A percentile compares a stretch with the other conserved stretches of the same genome.
phyloP scores from a whole-genome alignment of 768 basidiomycete genomes.

The Psilocybe cubensis region DNA sequence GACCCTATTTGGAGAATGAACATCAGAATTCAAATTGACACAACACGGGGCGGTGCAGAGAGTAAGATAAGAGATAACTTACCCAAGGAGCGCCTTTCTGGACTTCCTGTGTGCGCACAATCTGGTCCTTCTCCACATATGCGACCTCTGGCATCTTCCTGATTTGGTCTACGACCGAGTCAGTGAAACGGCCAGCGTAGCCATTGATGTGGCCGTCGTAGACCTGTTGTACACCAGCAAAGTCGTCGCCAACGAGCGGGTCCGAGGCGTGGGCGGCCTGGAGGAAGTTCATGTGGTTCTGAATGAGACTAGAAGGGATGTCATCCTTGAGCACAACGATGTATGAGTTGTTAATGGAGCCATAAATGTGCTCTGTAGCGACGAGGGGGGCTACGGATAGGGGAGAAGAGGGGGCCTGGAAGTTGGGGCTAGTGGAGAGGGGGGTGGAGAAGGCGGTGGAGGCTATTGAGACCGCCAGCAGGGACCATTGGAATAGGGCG shows the following conservation, averaged over 20 bases:
- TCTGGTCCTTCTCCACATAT: slow-evolving; percentile 92
- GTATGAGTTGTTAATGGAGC: slow-evolving; percentile 88
- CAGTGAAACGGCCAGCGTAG: slow-evolving; percentile 82
- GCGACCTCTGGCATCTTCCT: slow-evolving; percentile 87
- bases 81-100: slow-evolving; percentile 90
- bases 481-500: slow-evolving; percentile 42
- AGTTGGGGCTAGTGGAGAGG: slow-evolving; percentile 49
- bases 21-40: slow-evolving; percentile 8
- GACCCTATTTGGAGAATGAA: slow-evolving; percentile 60
- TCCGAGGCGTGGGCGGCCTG: slow-evolving; percentile 61
- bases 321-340: slow-evolving; percentile 88
- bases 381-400: slow-evolving; percentile 64
- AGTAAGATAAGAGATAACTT: slow-evolving; percentile 27
- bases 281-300: slow-evolving; percentile 83
- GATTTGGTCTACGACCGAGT: slow-evolving; percentile 71
- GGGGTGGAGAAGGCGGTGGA: slow-evolving; percentile 45
- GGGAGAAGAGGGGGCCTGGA: slow-evolving; percentile 40
- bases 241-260: slow-evolving; percentile 49
- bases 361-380: slow-evolving; percentile 64
- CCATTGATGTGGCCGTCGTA: slow-evolving; percentile 77
- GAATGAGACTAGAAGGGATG: slow-evolving; percentile 54
- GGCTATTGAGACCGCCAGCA: slow-evolving; percentile 44
- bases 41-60: slow-evolving; percentile 5
- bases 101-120: slow-evolving; percentile 75
- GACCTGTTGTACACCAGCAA: slow-evolving; percentile 70